These are phyloP conservation scores for Phaeosphaeriaceae sp. DNA, from an alignment of 2,329 filamentous ascomycete species.

Conservation along the genomic window DNA sequence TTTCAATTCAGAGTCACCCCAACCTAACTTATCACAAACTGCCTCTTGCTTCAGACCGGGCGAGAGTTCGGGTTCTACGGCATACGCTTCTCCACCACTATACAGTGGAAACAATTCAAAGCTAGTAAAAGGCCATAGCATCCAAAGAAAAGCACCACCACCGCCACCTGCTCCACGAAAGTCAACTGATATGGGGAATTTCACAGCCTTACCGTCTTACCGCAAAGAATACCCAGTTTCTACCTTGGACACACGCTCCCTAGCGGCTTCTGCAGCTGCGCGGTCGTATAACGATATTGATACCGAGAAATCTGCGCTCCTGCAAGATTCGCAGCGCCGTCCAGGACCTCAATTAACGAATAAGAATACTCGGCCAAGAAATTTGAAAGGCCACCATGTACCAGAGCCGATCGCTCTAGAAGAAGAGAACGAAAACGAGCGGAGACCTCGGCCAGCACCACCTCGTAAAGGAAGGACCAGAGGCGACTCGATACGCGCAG, in stretches of 20 bases:
- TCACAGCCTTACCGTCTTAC: constrained; percentile 48
- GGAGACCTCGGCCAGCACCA: constrained; percentile 26
- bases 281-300: constrained; percentile 36
- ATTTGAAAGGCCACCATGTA: constrained; percentile 21
- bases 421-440: constrained; percentile 25
- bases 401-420: constrained; percentile 28
- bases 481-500: constrained; percentile 39
- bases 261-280: constrained; percentile 41
- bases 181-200: constrained; percentile 16
- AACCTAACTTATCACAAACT: constrained; percentile 19
- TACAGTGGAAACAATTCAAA: constrained; percentile 19
- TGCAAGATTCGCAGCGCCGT: constrained; percentile 20
- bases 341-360: constrained; percentile 13
- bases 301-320: constrained; percentile 19
- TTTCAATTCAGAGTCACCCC: constrained; percentile 16
- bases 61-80: constrained; percentile 20
- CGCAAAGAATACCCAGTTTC: constrained; percentile 57
- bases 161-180: constrained; percentile 29
- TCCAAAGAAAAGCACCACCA: constrained; percentile 17
- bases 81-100: constrained; percentile 22
- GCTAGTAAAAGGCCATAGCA: constrained; percentile 10
- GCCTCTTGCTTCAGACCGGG: constrained; percentile 35
- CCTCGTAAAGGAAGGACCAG: constrained; percentile 36
- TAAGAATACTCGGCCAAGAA: constrained; percentile 25
- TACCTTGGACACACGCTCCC: constrained; percentile 23